Percentiles rank a stretch among this genome's conserved stretches.
phyloP scores from a whole-genome alignment of 108 stramenopile genomes.

The Poteriospumella lacustris region DNA sequence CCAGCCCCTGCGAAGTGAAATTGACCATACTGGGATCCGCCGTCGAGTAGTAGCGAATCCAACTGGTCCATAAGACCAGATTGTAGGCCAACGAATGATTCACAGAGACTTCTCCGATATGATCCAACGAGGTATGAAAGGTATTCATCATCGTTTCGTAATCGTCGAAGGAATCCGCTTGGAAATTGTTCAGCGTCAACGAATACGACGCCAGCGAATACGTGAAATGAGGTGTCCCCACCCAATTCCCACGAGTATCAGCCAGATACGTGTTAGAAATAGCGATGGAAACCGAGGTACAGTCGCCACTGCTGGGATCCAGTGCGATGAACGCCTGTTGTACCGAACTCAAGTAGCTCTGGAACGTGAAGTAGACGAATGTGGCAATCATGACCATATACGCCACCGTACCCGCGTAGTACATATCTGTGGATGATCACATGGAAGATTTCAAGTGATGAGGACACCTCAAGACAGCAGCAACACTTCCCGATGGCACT shows the following conservation, averaged over 20 bases:
- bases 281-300: not conserved
- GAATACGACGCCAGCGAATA: not conserved
- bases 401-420: not conserved
- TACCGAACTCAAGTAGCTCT: not conserved
- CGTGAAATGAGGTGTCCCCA: not conserved
- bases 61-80: not conserved
- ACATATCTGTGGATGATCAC: not conserved
- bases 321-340: not conserved
- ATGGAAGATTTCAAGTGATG: not conserved
- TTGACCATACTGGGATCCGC: not conserved
- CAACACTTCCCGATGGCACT: not conserved
- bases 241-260: constrained; percentile 4
- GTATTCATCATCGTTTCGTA: not conserved
- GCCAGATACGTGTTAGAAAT: not conserved
- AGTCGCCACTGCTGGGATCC: not conserved
- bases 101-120: not conserved
- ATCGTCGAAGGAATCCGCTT: not conserved
- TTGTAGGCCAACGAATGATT: not conserved
- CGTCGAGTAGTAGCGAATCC: not conserved
- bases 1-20: not conserved
- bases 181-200: not conserved
- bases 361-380: not conserved
- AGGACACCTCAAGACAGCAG: not conserved
- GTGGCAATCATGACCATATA: not conserved
- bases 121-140: not conserved